phyloP scores from a whole-genome alignment of 768 basidiomycete genomes.

The Thelephora aurantiotincta region DNA sequence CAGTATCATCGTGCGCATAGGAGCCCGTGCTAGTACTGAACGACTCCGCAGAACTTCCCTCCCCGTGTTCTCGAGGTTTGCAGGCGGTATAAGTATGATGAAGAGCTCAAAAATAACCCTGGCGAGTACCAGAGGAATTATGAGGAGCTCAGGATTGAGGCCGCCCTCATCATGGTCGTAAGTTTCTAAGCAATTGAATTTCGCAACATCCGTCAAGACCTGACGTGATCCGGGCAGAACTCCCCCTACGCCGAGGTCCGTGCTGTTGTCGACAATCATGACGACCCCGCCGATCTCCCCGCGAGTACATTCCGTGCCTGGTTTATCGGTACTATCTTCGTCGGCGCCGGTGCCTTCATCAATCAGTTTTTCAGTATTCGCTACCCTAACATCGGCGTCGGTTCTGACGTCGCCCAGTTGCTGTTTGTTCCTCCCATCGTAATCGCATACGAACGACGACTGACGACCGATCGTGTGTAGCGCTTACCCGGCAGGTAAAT shows the following conservation, averaged over 20 bases:
- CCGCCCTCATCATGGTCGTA: not conserved
- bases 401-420: conserved; percentile 42
- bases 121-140: not conserved
- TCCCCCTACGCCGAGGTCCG: conserved; percentile 85
- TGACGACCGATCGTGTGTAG: conserved; percentile 56
- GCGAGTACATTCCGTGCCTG: conserved; percentile 70
- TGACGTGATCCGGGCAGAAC: conserved; percentile 27
- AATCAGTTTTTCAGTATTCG: not conserved
- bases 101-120: not conserved
- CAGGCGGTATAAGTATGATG: not conserved
- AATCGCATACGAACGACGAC: conserved; percentile 56
- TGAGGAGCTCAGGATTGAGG: not conserved
- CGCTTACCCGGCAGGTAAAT: conserved; percentile 61
- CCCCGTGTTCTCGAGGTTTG: not conserved
- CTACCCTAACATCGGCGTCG: not conserved
- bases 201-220: too few relatives aligned
- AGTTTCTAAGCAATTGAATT: not conserved
- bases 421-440: conserved; percentile 16
- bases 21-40: not conserved
- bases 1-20: not conserved
- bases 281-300: conserved; percentile 64
- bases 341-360: not conserved
- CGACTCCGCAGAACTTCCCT: not conserved
- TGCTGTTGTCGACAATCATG: conserved; percentile 67
- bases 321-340: conserved; percentile 53